Evolutionary conservation across 164 flowering plant species (phyloP).

Genomic region (Amborella trichopoda): DNA sequence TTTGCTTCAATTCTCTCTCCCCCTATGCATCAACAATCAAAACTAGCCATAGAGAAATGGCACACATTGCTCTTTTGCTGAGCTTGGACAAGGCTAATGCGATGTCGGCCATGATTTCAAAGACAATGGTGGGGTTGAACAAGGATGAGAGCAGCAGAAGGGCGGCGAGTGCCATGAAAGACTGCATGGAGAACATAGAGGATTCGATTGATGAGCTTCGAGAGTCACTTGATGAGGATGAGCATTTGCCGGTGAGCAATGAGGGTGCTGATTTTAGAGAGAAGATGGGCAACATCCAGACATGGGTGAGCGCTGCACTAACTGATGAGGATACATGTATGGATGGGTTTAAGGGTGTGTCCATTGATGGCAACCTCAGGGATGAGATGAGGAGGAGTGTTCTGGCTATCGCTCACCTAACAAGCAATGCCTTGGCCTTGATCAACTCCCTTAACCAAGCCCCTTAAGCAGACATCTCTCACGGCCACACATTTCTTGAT

Average conservation of each 20-base stretch:
- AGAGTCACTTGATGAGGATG: conserved; percentile 30
- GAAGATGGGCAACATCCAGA: conserved; percentile 38
- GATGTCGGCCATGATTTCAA: conserved; percentile 14
- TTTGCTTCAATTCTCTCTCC: conserved; percentile 30
- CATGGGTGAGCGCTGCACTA: conserved; percentile 61
- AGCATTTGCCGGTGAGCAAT: conserved; percentile 18
- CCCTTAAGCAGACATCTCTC: no score
- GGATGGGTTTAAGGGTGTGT: conserved; percentile 31
- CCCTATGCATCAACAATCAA: conserved; percentile 26
- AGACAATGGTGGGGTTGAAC: conserved; percentile 3
- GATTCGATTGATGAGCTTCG: conserved; percentile 43
- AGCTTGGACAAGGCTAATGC: conserved; percentile 19
- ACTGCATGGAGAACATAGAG: conserved; percentile 31
- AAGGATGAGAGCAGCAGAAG: conserved; percentile 8
- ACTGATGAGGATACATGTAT: conserved; percentile 48
- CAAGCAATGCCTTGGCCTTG: conserved; percentile 48
- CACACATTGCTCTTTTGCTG: conserved; percentile 23
- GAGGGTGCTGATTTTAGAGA: conserved; percentile 16
- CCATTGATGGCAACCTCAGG: conserved; percentile 15
- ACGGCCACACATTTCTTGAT: no score
- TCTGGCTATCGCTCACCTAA: conserved; percentile 20
- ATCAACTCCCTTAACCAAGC: no score
- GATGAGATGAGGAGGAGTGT: conserved; percentile 16
- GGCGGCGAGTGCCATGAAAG: conserved; percentile 29
- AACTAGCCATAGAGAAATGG: conserved; percentile 20